A percentile compares a stretch with the other conserved stretches of the same genome.
phyloP scores from a whole-genome alignment of 2,329 filamentous ascomycete genomes.

The Xylariaceae sp. region DNA sequence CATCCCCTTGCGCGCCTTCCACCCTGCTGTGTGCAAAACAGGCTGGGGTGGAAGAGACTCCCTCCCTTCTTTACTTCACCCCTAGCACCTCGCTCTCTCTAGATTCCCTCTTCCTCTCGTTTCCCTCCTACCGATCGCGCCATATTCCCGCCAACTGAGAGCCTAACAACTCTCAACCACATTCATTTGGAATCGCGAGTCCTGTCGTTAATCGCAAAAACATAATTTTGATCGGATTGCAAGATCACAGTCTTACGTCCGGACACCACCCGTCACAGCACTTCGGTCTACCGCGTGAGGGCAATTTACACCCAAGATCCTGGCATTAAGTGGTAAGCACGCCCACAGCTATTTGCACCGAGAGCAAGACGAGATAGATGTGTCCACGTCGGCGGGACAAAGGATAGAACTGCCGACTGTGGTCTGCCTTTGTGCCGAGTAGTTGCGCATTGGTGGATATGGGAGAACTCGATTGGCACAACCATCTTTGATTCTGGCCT shows the following conservation, averaged over 20 bases:
- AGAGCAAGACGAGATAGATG: neutral
- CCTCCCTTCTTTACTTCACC: slow-evolving; percentile 14
- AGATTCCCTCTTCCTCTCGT: slow-evolving; percentile 10
- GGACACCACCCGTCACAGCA: neutral
- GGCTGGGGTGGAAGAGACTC: neutral
- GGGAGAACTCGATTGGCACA: too few relatives aligned
- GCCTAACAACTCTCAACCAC: slow-evolving; percentile 51
- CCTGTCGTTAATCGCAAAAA: slow-evolving; percentile 21
- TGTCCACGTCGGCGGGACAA: neutral
- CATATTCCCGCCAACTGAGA: slow-evolving; percentile 51
- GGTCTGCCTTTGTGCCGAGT: neutral
- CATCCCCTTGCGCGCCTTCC: slow-evolving; percentile 10
- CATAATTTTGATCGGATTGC: too few relatives aligned
- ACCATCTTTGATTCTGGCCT: too few relatives aligned
- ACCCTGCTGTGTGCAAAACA: neutral
- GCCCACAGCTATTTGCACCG: neutral
- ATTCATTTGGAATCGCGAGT: slow-evolving; percentile 47
- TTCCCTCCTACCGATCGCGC: slow-evolving; percentile 27
- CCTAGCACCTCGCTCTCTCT: slow-evolving; percentile 23
- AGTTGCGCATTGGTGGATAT: too few relatives aligned
- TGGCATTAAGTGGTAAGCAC: slow-evolving; percentile 7
- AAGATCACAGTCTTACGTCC: slow-evolving; percentile 1
- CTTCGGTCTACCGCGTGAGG: neutral
- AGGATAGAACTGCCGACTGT: neutral
- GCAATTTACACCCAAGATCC: neutral